Base-by-base conservation (phyloP, 2,329 filamentous ascomycete species). In the Trichoderma hamatum region DNA sequence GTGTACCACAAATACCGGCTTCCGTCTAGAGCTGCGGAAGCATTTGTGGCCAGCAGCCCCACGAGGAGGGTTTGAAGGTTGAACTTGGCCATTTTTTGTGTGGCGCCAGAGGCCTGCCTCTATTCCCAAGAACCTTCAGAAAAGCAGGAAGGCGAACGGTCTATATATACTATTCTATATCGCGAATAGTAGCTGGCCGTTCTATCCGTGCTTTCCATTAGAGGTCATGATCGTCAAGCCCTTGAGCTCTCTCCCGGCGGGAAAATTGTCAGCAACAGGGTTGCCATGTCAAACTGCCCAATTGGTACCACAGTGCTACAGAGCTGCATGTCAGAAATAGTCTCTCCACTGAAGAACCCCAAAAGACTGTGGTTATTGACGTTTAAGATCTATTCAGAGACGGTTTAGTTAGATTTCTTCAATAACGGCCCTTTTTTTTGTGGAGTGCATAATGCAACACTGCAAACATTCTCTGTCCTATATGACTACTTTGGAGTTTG, bases 1-100 rank as follows among this genome's bases (percentile, higher is more conserved):
- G 19, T 69, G 43, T 72, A 73, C 72, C 72, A 73, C 13, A 71
- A 64, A 34, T 69, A 72, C 9, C 72, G 70, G 62, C 62, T 70
- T 46, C 63, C 68, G 16, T 70, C 68, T 2, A 70, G 36, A n/a
- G 36, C 54, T 24, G 60, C 60, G 26, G 61, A 59, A 7, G 51
- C 67, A 58, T 39, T 58, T 19, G 65, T 54, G 24, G 46, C 56
- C 9, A 59, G 21, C 3, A 52, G 43, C 30, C 60, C 52, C 5
- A 64, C 3, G 43, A 69, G 30, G 30, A 64, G 21, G 67, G 52
- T 52, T 28, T 52, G 52, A 32, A 68, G 30, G 56, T n/a, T 68
- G 46, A 68, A 34, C 34, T 61, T 68, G 58, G 43, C 65, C 65
- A 68, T 68, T 26, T 21, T 68, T 36, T 7, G 14, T 13, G 36